Base-by-base conservation (phyloP, 2,329 filamentous ascomycete species). In the Leptographium procerum region DNA sequence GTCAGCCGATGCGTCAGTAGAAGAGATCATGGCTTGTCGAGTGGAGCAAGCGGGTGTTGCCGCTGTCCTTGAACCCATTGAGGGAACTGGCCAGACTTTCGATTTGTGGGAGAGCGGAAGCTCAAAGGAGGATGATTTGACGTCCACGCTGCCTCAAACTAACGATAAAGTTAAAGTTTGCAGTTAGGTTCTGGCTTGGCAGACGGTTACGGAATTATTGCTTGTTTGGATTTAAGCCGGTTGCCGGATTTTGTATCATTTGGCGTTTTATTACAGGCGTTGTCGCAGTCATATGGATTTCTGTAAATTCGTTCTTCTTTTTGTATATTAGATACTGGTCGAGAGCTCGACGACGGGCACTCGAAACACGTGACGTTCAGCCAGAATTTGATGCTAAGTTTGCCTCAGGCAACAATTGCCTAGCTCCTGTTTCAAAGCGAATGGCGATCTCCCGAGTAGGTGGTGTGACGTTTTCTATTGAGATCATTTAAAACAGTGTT, bases 71-170 rank as follows among this genome's bases (percentile, higher is more conserved):
- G 69, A 79, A 57, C 77, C 80, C 1, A 74, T 85, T 6, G 80
- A 85, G 57, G 82, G 79, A 52, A 79, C 80, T 0, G 81, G 77
- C 47, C 80, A 84, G 64, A 77, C 71, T 67, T 83, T 88, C 65
- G 83, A 87, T 65, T 76, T 89, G 19, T 88, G 85, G 85, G 86
- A 88, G 70, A 88, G 84, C 66, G 79, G 77, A 29, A 87, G 83
- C 69, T 78, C 79, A 29, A 81, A 82, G 63, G 85, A 83, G 53
- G 84, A 82, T 58, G 66, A 69, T 43, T 31, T 33, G 3, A 4
- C 34, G 31, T 6, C 11, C 19, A 16, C 36, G 19, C 36, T 5
- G 16, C 36, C 36, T 6, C 36, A 19, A 16, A 31, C 3, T 52
- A 8, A 26, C 4, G 2, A 9, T 19, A 16, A 16, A 16, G 36